phyloP scores from a whole-genome alignment of 2,329 filamentous ascomycete genomes.

The Westerdykella sp. region DNA sequence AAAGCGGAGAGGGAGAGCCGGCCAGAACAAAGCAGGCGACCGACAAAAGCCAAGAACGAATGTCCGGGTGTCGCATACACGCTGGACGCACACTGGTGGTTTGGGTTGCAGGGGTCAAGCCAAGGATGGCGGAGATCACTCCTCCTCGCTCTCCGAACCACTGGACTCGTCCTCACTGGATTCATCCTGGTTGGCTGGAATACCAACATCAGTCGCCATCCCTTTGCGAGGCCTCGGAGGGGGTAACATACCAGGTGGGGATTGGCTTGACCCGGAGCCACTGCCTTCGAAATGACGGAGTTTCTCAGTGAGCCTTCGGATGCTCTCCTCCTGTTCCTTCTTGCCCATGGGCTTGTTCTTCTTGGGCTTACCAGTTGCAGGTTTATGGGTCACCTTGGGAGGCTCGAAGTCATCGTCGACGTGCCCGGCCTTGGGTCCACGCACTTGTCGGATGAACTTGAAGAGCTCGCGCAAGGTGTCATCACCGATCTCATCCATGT shows the following conservation, averaged over 20 bases:
- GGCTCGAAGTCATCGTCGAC: constrained; percentile 48
- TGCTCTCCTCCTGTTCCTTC: constrained; percentile 62
- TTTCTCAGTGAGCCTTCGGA: constrained; percentile 57
- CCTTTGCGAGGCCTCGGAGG: constrained; percentile 1
- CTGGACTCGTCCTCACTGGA: constrained; percentile 48
- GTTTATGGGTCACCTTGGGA: constrained; percentile 28
- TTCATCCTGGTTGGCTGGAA: constrained; percentile 34
- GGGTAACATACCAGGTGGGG: constrained; percentile 34
- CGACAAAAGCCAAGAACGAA: too few relatives aligned
- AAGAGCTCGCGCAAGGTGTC: constrained; percentile 52
- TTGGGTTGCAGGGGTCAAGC: too few relatives aligned
- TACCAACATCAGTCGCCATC: not conserved
- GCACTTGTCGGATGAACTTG: constrained; percentile 45
- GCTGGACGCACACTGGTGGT: too few relatives aligned
- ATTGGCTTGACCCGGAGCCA: constrained; percentile 43
- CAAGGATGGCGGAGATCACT: constrained; percentile 21
- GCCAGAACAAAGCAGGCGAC: too few relatives aligned
- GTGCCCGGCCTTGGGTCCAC: constrained; percentile 34
- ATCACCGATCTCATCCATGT: constrained; percentile 54
- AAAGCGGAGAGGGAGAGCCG: too few relatives aligned
- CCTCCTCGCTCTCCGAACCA: constrained; percentile 49
- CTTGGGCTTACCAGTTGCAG: constrained; percentile 51
- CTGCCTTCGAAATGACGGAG: constrained; percentile 38
- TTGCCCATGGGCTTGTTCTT: constrained; percentile 76
- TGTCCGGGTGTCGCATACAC: too few relatives aligned